These are phyloP conservation scores for Gentiana dahurica DNA, from an alignment of 257 asterid species.

Conservation along the genomic window DNA sequence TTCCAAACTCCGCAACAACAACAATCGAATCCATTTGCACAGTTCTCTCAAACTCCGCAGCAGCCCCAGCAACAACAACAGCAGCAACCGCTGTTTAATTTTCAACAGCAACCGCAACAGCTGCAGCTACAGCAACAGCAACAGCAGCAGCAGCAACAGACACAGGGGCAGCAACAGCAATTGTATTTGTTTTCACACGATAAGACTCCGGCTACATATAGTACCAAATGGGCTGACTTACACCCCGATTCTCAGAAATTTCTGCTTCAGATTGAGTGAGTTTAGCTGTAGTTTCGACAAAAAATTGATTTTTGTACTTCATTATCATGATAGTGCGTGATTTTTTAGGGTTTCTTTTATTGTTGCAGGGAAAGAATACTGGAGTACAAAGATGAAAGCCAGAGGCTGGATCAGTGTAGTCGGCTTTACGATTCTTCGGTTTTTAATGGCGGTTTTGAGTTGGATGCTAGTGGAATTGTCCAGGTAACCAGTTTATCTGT, in stretches of 20 bases:
- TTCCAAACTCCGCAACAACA: conserved; percentile 20
- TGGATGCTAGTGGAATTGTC: conserved; percentile 67
- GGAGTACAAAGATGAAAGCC: conserved; percentile 91
- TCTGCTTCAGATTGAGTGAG: conserved; percentile 75
- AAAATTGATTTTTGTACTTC: background rate
- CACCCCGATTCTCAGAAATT: conserved; percentile 91
- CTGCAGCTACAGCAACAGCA: conserved; percentile 17
- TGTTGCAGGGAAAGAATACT: conserved; percentile 68
- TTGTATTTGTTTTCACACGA: conserved; percentile 63
- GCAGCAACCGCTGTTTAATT: conserved; percentile 2
- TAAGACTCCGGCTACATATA: conserved; percentile 73
- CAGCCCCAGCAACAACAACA: conserved; percentile 12
- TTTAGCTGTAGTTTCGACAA: background rate
- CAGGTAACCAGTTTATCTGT: conserved; percentile 35
- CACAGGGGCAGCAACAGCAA: conserved; percentile 44
- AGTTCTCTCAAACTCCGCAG: conserved; percentile 18
- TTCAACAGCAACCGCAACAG: conserved; percentile 24
- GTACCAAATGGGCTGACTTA: conserved; percentile 94
- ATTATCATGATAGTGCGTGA: background rate
- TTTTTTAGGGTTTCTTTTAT: conserved; percentile 6
- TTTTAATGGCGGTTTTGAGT: conserved; percentile 73
- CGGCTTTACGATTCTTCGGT: conserved; percentile 83
- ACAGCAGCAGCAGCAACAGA: conserved; percentile 27
- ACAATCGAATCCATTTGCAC: conserved; percentile 25
- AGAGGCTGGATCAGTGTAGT: conserved; percentile 77